These are phyloP conservation scores for Magnusiomyces sp. DNA, from an alignment of 1,139 yeast genomes.

Conservation along the genomic window DNA sequence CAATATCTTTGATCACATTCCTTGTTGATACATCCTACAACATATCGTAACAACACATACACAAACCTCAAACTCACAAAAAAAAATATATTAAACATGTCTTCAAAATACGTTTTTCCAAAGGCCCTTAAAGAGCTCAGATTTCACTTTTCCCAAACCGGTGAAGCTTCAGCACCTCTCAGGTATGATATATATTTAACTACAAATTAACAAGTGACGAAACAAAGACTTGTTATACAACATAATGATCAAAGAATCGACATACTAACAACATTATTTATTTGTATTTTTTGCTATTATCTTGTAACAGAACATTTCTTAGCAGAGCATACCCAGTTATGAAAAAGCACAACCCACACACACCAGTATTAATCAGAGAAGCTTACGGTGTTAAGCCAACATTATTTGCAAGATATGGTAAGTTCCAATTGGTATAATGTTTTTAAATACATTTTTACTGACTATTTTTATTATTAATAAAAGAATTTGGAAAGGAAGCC, in stretches of 20 bases:
- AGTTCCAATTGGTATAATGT: background rate
- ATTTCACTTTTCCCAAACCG: slow-evolving; percentile 71
- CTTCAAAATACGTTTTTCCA: slow-evolving; percentile 49
- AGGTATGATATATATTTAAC: slow-evolving; percentile 39
- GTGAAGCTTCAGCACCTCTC: slow-evolving; percentile 58
- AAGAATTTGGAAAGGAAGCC: slow-evolving; percentile 29
- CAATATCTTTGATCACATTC: background rate
- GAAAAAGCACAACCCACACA: slow-evolving; percentile 46
- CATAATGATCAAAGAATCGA: too few species aligned
- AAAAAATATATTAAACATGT: slow-evolving; percentile 6
- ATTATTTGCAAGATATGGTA: slow-evolving; percentile 58
- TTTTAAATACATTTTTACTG: too few species aligned
- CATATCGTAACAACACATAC: too few species aligned
- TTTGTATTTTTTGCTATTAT: background rate
- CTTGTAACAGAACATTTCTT: slow-evolving; percentile 42
- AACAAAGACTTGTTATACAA: too few species aligned
- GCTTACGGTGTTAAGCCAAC: slow-evolving; percentile 64
- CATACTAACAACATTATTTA: slow-evolving; percentile 7
- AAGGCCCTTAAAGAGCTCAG: slow-evolving; percentile 65
- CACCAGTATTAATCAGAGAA: slow-evolving; percentile 72
- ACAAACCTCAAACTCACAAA: background rate
- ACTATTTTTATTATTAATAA: background rate
- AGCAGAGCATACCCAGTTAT: slow-evolving; percentile 51
- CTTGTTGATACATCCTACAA: too few species aligned
- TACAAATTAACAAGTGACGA: too few species aligned